Evolutionary conservation across 495 filamentous ascomycete species (phyloP).

Genomic region (Sporormia fimetaria): DNA sequence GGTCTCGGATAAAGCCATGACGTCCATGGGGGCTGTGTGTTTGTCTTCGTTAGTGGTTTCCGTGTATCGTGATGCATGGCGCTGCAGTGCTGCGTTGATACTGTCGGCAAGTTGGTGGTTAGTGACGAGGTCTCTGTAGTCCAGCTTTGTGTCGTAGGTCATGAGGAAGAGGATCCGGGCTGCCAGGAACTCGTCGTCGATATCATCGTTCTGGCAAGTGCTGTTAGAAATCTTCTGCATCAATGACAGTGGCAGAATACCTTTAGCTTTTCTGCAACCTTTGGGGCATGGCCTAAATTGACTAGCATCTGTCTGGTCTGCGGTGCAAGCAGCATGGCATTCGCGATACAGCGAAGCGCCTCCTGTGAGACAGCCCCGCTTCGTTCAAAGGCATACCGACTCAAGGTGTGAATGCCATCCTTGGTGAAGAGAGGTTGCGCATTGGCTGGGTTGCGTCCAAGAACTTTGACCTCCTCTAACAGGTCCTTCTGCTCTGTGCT

Average conservation of each 20-base stretch:
- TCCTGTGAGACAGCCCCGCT: conserved; percentile 55
- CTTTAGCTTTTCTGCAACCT: conserved; percentile 60
- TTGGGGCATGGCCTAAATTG: conserved; percentile 60
- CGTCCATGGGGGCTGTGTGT: conserved; percentile 49
- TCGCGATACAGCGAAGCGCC: conserved; percentile 78
- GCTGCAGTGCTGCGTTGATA: conserved; percentile 47
- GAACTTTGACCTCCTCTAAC: conserved; percentile 67
- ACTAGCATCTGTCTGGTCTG: conserved; percentile 70
- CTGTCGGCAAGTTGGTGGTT: conserved; percentile 57
- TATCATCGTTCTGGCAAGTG: conserved; percentile 46
- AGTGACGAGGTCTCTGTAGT: conserved; percentile 58
- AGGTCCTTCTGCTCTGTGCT: conserved; percentile 25
- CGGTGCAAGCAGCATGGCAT: conserved; percentile 62
- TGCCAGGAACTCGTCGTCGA: conserved; percentile 79
- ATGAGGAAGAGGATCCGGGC: conserved; percentile 75
- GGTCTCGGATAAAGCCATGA: conserved; percentile 71
- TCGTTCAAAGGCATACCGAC: conserved; percentile 55
- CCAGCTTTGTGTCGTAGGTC: conserved; percentile 67
- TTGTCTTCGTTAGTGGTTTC: conserved; percentile 25
- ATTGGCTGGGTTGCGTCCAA: conserved; percentile 57
- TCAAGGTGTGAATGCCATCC: conserved; percentile 61
- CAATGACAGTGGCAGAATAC: conserved; percentile 27
- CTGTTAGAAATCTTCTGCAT: background rate
- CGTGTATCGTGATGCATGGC: conserved; percentile 53
- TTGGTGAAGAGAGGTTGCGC: conserved; percentile 73